Evolutionary conservation across 352 stramenopile genomes (phyloP), one percentile per base, ranked within the genome.

Genomic region (Pythium graminicola): DNA sequence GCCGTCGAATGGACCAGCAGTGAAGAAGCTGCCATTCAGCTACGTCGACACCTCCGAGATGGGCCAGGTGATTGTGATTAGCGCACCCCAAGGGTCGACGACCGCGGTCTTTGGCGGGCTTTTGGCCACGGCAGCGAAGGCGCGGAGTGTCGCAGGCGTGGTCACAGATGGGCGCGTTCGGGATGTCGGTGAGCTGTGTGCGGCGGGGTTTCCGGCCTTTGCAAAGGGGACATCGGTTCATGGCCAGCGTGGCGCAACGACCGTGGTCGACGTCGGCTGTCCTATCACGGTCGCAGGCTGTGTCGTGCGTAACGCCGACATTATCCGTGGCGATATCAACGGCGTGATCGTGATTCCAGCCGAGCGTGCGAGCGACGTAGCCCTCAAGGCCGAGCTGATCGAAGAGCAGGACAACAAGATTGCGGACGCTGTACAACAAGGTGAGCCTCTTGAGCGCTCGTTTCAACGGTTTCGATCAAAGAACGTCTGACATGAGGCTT

Each of bases 331-430:
- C 16, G 81, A 93, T 54, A 70, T 90, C 42, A 93, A 93, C 58
- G 81, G 81, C 24, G 81, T 90, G 20, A 55, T 93, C 33, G 81
- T 90, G 42, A 81, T 93, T 50, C 81, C 81, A 6, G 63, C 62
- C 10, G 81, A 93, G 48, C 73, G 72, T 13, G 81, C 81, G 22
- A 70, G 71, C 52, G 79, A 90, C 39, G 69, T 93, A 20, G 79
- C 74, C 4, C 71, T 70, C 20, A 82, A 81, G 52, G 81, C 76
- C 24, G 81, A 90, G 59, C 63, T 84, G 39, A 81, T 93, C 39
- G 79, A 90, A 47, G 77, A 90, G 43, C 77, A 89, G 54, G 77
- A 90, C 54, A 86, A 70, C 60, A 83, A 86, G 60, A 82, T 89
- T 57, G 63, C 71, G 28, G 70, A 89, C 54, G 81, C 81, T 8